Percentiles rank a stretch among this genome's conserved stretches.
Evolutionary conservation across 768 basidiomycete genomes (phyloP).

Genomic region (Pulveroboletus frians): DNA sequence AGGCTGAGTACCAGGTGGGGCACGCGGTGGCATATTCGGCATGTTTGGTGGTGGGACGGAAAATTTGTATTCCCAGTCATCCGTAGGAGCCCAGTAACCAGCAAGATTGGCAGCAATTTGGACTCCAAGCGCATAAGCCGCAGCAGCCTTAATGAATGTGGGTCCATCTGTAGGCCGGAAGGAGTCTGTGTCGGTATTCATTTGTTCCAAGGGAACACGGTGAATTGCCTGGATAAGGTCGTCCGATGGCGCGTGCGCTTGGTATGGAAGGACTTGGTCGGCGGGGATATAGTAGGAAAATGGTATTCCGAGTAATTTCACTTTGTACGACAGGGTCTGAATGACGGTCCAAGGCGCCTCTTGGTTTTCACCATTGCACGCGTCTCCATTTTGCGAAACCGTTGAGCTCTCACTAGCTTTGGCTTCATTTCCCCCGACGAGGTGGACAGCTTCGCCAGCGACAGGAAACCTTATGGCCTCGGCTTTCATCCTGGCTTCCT

Average conservation of each 20-base stretch:
- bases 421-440: slow-evolving; percentile 2
- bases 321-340: slow-evolving; percentile 60
- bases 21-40: not conserved
- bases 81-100: slow-evolving; percentile 65
- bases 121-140: slow-evolving; percentile 64
- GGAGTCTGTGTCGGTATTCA: slow-evolving; percentile 40
- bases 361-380: slow-evolving; percentile 8
- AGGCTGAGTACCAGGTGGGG: slow-evolving; percentile 4
- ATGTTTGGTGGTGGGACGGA: slow-evolving; percentile 31
- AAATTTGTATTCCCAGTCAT: slow-evolving; percentile 64
- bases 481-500: slow-evolving; percentile 49
- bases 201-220: slow-evolving; percentile 37
- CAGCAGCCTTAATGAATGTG: slow-evolving; percentile 48
- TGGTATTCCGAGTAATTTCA: slow-evolving; percentile 60
- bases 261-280: slow-evolving; percentile 66
- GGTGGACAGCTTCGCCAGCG: not conserved
- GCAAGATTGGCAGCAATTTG: slow-evolving; percentile 64
- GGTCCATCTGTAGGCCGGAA: slow-evolving; percentile 45
- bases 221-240: slow-evolving; percentile 49
- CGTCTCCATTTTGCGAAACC: slow-evolving; percentile 7
- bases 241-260: slow-evolving; percentile 54
- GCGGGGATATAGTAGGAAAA: slow-evolving; percentile 47
- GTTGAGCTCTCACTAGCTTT: slow-evolving; percentile 6
- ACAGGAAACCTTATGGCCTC: slow-evolving; percentile 32
- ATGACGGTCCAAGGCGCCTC: slow-evolving; percentile 51